phyloP scores from a whole-genome alignment of 2,329 filamentous ascomycete genomes.

The Aspergillus pseudoterreus region DNA sequence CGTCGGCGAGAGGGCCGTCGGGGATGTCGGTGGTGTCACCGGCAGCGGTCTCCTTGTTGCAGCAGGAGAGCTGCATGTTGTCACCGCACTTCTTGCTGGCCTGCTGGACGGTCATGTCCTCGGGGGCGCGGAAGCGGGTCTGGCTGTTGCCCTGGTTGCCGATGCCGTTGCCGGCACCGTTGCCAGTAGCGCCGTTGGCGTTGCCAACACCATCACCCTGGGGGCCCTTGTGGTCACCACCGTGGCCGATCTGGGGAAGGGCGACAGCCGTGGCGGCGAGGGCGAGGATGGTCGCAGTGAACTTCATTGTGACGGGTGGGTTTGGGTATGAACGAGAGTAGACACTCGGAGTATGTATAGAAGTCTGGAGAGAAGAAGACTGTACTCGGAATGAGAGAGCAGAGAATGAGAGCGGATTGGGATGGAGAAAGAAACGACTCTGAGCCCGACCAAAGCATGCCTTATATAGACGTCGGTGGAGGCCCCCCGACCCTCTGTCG shows the following conservation, averaged over 20 bases:
- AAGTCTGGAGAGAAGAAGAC: constrained; percentile 16
- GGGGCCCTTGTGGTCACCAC: constrained; percentile 15
- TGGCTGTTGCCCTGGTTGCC: constrained; percentile 33
- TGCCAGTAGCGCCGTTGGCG: constrained; percentile 5
- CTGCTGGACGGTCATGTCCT: constrained; percentile 33
- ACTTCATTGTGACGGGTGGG: constrained; percentile 36
- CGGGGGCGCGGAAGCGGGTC: constrained; percentile 30
- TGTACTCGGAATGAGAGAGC: constrained; percentile 24
- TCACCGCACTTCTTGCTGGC: constrained; percentile 38
- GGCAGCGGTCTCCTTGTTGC: constrained; percentile 36
- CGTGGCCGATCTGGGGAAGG: constrained; percentile 19
- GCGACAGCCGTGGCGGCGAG: constrained; percentile 32
- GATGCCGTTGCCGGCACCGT: constrained; percentile 21
- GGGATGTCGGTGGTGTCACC: constrained; percentile 32
- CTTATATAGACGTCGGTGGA: constrained; percentile 32
- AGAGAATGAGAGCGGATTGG: constrained; percentile 30
- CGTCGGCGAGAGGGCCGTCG: constrained; percentile 30
- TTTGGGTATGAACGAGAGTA: constrained; percentile 28
- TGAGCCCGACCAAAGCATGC: constrained; percentile 11
- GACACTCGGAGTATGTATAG: constrained; percentile 7
- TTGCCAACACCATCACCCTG: background rate
- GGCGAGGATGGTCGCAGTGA: constrained; percentile 32
- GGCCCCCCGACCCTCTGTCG: constrained; percentile 17
- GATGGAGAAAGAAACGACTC: constrained; percentile 18
- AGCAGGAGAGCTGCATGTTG: constrained; percentile 37